phyloP scores from a whole-genome alignment of 1,139 yeast genomes.

The Candida pseudoviswanathii region DNA sequence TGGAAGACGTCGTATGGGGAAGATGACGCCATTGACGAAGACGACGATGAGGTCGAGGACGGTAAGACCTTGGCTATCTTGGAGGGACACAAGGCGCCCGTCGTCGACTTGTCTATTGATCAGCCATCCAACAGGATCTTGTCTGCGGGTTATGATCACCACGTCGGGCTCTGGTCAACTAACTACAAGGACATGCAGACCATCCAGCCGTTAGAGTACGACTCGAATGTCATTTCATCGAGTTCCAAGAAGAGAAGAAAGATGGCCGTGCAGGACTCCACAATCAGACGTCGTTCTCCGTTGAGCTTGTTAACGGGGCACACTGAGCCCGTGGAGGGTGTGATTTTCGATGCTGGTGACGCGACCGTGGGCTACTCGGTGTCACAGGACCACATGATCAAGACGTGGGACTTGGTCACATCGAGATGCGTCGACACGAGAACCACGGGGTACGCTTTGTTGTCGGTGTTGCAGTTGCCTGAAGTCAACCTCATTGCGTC shows the following conservation, averaged over 20 bases:
- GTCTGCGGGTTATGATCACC: constrained; percentile 82
- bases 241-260: constrained; percentile 89
- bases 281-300: constrained; percentile 80
- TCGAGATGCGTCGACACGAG: constrained; percentile 82
- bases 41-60: constrained; percentile 56
- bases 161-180: constrained; percentile 90
- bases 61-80: constrained; percentile 80
- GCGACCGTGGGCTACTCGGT: constrained; percentile 86
- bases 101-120: constrained; percentile 71
- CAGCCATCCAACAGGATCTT: constrained; percentile 57
- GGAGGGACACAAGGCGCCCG: constrained; percentile 89
- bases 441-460: constrained; percentile 82
- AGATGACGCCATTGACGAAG: constrained; percentile 34
- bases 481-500: constrained; percentile 72
- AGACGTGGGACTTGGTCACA: constrained; percentile 95
- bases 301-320: constrained; percentile 79
- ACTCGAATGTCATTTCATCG: constrained; percentile 58
- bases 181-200: constrained; percentile 81
- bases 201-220: constrained; percentile 60
- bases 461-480: constrained; percentile 72
- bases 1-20: constrained; percentile 69
- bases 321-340: constrained; percentile 82
- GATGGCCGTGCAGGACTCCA: constrained; percentile 75
- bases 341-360: constrained; percentile 72
- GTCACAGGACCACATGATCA: constrained; percentile 91